Evolutionary conservation across 495 filamentous ascomycete species (phyloP), one percentile per base, ranked within the genome.

Genomic region (Neurospora sp.): DNA sequence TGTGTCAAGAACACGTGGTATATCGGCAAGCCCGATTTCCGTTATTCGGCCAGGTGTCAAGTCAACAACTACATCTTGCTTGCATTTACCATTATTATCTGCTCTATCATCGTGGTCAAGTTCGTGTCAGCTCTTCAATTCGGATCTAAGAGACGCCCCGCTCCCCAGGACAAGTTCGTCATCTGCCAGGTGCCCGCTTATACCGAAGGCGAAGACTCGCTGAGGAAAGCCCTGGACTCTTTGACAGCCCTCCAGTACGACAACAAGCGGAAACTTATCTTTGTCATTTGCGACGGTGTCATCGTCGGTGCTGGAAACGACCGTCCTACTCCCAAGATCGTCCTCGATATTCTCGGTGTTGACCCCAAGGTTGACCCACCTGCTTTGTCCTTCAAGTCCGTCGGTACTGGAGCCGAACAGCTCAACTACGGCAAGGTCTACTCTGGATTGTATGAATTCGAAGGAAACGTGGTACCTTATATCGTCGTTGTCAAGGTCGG

Each of bases 391-490:
- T 97, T 97, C 89, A 92, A 93, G 80, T 93, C 92, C 16, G 89
- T 99, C 74, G 96, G 96, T 45, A 86, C 92, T 70, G 94, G 94
- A 72, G 95, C 90, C 77, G 93, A 97, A 41, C 95, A 98, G 78
- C 89, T 98, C 72, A 99, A 99, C 84, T 98, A 97, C 76, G 96
- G 94, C 77, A 99, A 99, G 82, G 94, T 99, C 41, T 99, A 98
- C 80, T 98, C 96, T 69, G 96, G 96, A 79, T 89, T 99, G 8
- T 99, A 99, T 80, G 96, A 99, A 81, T 97, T 89, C 72, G 94
- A 99, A 85, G 96, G 94, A 78, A 97, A 97, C 79, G 94, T 99
- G 14, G 96, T 99, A 22, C 96, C 96, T 3, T 99, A 97, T 78
- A 82, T 98, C 12, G 96, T 99, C 7, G 86, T 98, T 48, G 96